These are phyloP conservation scores for Lavandula angustifolia DNA, from an alignment of 257 asterid species.

Conservation along the genomic window DNA sequence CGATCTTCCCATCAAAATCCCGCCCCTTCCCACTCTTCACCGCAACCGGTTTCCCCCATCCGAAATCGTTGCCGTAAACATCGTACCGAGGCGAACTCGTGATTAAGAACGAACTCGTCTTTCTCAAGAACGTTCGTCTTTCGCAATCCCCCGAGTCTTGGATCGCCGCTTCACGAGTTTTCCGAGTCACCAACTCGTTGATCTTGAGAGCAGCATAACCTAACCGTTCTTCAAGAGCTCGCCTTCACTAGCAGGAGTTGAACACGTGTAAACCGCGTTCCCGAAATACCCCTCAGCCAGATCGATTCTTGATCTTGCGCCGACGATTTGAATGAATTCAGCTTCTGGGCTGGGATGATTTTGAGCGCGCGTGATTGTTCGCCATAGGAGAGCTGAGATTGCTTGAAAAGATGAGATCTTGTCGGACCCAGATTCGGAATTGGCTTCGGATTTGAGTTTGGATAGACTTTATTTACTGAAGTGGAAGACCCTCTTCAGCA, in stretches of 20 bases:
- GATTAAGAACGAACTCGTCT: not conserved
- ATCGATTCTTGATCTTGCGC: constrained; percentile 24
- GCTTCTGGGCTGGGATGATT: not conserved
- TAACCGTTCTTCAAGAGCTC: constrained; percentile 28
- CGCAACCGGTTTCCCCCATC: constrained; percentile 56
- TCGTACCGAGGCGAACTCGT: constrained; percentile 50
- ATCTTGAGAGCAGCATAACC: constrained; percentile 38
- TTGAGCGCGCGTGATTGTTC: not conserved
- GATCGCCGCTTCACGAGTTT: constrained; percentile 24
- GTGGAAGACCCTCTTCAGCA: constrained; percentile 36
- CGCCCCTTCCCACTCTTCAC: constrained; percentile 27
- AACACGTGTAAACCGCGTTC: constrained; percentile 15
- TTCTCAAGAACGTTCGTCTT: constrained; percentile 3
- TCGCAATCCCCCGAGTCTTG: constrained; percentile 22
- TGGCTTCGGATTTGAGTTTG: constrained; percentile 39
- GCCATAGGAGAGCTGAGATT: constrained; percentile 44
- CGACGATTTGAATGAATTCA: not conserved
- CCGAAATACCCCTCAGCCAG: constrained; percentile 40
- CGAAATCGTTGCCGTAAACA: constrained; percentile 54
- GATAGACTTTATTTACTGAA: constrained; percentile 33
- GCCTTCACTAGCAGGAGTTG: not conserved
- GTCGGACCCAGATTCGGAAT: constrained; percentile 24
- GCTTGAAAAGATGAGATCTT: constrained; percentile 48
- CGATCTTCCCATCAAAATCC: too few species aligned
- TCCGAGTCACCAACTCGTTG: constrained; percentile 28